Conservation (phyloP, 768 basidiomycete species). For the Mycena belliarum region DNA sequence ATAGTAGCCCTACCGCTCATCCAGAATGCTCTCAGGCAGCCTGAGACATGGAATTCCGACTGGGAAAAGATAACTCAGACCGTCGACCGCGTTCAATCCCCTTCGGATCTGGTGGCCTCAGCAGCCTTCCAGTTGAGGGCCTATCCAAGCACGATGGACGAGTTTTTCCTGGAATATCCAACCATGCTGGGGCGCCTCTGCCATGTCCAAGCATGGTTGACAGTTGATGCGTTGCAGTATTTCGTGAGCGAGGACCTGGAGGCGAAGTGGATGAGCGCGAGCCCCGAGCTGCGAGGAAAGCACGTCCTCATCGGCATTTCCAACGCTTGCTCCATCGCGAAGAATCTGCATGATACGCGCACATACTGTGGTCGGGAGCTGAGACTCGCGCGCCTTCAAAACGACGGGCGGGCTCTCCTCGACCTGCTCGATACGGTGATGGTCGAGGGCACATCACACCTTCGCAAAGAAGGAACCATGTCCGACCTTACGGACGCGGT, state of each 20-base stretch:
- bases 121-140: neutral
- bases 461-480: slow-evolving; percentile 1
- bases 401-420: slow-evolving; percentile 1
- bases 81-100: neutral
- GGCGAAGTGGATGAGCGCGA: slow-evolving; percentile 6
- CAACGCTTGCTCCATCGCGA: slow-evolving; percentile 16
- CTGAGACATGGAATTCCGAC: slow-evolving; percentile 16
- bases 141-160: neutral
- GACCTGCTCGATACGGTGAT: slow-evolving; percentile 11
- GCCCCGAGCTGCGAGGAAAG: slow-evolving; percentile 6
- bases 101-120: neutral
- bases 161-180: neutral
- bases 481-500: slow-evolving; percentile 9
- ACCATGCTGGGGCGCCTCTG: neutral
- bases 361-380: slow-evolving; percentile 13
- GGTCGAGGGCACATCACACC: neutral
- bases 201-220: neutral
- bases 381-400: slow-evolving; percentile 3
- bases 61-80: slow-evolving; percentile 15
- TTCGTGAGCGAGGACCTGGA: slow-evolving; percentile 2
- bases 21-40: slow-evolving; percentile 12
- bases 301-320: slow-evolving; percentile 18
- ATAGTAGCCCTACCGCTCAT: neutral
- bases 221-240: neutral
- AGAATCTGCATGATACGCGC: slow-evolving; percentile 19